Evolutionary conservation across 805 yeast genomes (phyloP).

Genomic region (Saccharomycopsis babjevae): DNA sequence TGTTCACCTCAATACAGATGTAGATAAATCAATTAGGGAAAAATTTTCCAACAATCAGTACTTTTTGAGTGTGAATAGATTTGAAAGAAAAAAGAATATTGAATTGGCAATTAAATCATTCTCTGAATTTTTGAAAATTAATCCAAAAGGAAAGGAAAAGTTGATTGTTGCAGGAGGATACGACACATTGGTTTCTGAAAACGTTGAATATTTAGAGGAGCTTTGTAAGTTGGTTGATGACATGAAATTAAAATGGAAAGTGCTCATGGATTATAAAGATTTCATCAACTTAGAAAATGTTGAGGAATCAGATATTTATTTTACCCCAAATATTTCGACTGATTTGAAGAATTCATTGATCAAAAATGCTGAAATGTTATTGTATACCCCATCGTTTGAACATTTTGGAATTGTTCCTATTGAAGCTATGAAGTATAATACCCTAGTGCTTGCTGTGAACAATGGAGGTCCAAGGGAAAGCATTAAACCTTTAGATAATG

Average conservation of each 20-base stretch:
- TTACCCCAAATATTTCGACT: constrained; percentile 72
- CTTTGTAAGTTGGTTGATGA: constrained; percentile 40
- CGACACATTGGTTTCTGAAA: constrained; percentile 66
- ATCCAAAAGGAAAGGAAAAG: constrained; percentile 28
- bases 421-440: constrained; percentile 81
- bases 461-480: constrained; percentile 94
- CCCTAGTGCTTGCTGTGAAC: constrained; percentile 77
- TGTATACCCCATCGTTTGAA: constrained; percentile 86
- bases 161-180: constrained; percentile 87
- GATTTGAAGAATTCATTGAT: constrained; percentile 54
- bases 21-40: neutral
- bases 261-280: constrained; percentile 28
- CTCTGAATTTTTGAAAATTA: constrained; percentile 31
- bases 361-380: constrained; percentile 43
- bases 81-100: constrained; percentile 77
- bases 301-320: constrained; percentile 41
- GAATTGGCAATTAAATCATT: constrained; percentile 67
- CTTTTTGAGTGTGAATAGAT: constrained; percentile 76
- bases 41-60: constrained; percentile 22
- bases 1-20: constrained; percentile 2
- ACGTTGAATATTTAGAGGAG: constrained; percentile 58
- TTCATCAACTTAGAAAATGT: constrained; percentile 17
- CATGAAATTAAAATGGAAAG: constrained; percentile 35
- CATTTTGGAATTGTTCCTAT: constrained; percentile 98
- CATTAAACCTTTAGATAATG: constrained; percentile 25